These are phyloP conservation scores for Penicillium daleae DNA, from an alignment of 495 filamentous ascomycete species.

Conservation along the genomic window DNA sequence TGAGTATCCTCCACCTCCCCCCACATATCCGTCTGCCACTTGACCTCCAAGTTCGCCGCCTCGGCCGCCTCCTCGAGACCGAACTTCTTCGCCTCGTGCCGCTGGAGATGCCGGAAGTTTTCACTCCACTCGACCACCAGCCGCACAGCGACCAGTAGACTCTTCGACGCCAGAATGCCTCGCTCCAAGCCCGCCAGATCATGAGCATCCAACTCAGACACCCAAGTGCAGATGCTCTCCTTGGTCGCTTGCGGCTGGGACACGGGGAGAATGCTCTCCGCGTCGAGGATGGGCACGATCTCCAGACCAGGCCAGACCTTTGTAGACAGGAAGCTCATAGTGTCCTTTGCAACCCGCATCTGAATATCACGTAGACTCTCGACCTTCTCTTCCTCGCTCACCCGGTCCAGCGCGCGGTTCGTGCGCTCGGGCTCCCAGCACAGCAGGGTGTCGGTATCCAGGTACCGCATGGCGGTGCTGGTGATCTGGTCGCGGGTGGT, in stretches of 20 bases:
- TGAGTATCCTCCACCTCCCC: slow-evolving; percentile 98
- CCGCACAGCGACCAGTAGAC: slow-evolving; percentile 74
- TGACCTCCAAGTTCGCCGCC: slow-evolving; percentile 80
- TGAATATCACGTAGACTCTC: slow-evolving; percentile 76
- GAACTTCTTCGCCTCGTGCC: slow-evolving; percentile 41
- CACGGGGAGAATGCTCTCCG: slow-evolving; percentile 69
- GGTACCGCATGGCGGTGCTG: slow-evolving; percentile 74
- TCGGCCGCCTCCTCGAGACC: slow-evolving; percentile 68
- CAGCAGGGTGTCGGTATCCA: slow-evolving; percentile 91
- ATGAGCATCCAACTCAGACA: slow-evolving; percentile 67
- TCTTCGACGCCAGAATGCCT: slow-evolving; percentile 82
- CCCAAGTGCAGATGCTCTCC: slow-evolving; percentile 78
- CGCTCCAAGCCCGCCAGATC: slow-evolving; percentile 88
- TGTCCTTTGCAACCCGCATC: slow-evolving; percentile 62
- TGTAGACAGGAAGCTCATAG: slow-evolving; percentile 69
- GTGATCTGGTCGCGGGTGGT: slow-evolving; percentile 62
- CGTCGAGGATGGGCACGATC: slow-evolving; percentile 75
- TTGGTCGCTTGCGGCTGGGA: slow-evolving; percentile 71
- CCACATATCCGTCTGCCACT: slow-evolving; percentile 89
- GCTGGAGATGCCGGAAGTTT: slow-evolving; percentile 56
- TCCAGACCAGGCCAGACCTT: slow-evolving; percentile 85
- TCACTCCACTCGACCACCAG: slow-evolving; percentile 89
- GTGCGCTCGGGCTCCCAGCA: slow-evolving; percentile 80
- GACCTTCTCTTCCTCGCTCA: slow-evolving; percentile 27
- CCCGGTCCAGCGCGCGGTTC: slow-evolving; percentile 30